These are phyloP conservation scores for Daldinia loculata DNA, from an alignment of 495 filamentous ascomycete genomes.

Conservation along the genomic window DNA sequence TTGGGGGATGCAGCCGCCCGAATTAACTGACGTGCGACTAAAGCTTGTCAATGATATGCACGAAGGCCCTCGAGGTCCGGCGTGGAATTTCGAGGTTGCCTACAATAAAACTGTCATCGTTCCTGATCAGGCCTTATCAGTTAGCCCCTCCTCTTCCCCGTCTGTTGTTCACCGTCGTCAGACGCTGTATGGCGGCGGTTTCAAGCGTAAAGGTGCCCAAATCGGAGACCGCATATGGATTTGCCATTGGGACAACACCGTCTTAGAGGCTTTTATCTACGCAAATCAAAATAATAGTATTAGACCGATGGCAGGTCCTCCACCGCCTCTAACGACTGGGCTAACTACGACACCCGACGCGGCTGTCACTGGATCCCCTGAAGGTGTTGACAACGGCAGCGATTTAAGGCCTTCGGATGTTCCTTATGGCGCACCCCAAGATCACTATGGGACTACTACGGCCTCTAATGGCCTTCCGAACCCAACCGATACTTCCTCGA, in stretches of 20 bases:
- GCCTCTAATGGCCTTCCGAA: not conserved
- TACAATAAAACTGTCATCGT: constrained; percentile 89
- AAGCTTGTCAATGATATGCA: constrained; percentile 70
- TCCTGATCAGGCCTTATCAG: constrained; percentile 59
- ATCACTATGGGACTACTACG: constrained; percentile 16
- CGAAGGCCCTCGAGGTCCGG: constrained; percentile 71
- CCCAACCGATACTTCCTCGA: constrained; percentile 12
- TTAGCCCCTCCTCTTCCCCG: constrained; percentile 12
- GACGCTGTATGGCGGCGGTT: constrained; percentile 42
- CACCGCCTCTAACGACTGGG: constrained; percentile 26
- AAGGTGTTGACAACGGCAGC: constrained; percentile 16
- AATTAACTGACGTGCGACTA: constrained; percentile 61
- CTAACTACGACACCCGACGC: constrained; percentile 6
- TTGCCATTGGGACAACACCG: constrained; percentile 86
- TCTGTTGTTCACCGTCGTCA: constrained; percentile 25
- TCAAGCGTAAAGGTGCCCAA: constrained; percentile 61
- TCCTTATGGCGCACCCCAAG: constrained; percentile 14
- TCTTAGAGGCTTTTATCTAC: constrained; percentile 85
- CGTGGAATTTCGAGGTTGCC: constrained; percentile 72
- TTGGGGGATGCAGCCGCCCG: constrained; percentile 80
- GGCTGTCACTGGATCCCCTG: constrained; percentile 36
- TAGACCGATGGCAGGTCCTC: constrained; percentile 37
- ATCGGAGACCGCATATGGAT: constrained; percentile 80
- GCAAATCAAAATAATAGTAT: constrained; percentile 64
- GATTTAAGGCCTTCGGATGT: constrained; percentile 14